Percentiles rank a stretch among this genome's conserved stretches.
These are phyloP conservation scores for Neurospora sp. DNA, from an alignment of 495 filamentous ascomycete genomes.

Conservation along the genomic window DNA sequence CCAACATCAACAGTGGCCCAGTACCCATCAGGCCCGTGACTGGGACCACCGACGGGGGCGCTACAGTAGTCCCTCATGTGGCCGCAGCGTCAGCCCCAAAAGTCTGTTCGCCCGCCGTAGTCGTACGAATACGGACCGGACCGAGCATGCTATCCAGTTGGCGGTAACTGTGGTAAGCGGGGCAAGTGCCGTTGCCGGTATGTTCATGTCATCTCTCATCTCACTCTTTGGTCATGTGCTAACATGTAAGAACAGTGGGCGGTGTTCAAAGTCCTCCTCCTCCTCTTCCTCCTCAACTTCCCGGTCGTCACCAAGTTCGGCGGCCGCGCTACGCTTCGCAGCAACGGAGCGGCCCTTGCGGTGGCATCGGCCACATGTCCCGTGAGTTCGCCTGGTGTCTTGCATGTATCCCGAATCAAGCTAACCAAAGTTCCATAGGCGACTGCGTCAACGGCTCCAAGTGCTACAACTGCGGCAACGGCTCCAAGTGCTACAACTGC, in stretches of 20 bases:
- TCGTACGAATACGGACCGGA: no score
- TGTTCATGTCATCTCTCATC: background rate
- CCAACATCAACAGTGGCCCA: background rate
- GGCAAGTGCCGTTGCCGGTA: slow-evolving; percentile 42
- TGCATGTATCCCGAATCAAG: background rate
- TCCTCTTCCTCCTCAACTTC: no score
- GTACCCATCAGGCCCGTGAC: background rate
- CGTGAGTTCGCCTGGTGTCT: background rate
- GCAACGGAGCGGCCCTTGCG: background rate
- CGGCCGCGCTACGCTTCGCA: no score
- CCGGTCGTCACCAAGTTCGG: no score
- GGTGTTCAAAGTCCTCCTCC: no score
- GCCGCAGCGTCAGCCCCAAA: no score
- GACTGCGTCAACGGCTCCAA: background rate
- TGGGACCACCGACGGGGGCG: background rate
- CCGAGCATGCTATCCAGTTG: slow-evolving; percentile 3
- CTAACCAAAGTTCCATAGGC: background rate
- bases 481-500: background rate
- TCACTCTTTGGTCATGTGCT: background rate
- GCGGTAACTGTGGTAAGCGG: slow-evolving; percentile 50
- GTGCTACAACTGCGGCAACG: background rate
- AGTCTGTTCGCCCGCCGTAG: no score
- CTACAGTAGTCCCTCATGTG: slow-evolving; percentile 4
- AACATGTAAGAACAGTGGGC: background rate
- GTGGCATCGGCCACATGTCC: background rate